A percentile compares a stretch with the other conserved stretches of the same genome.
These are phyloP conservation scores for Orbilia blumenaviensis DNA, from an alignment of 2,329 filamentous ascomycete genomes.

Conservation along the genomic window DNA sequence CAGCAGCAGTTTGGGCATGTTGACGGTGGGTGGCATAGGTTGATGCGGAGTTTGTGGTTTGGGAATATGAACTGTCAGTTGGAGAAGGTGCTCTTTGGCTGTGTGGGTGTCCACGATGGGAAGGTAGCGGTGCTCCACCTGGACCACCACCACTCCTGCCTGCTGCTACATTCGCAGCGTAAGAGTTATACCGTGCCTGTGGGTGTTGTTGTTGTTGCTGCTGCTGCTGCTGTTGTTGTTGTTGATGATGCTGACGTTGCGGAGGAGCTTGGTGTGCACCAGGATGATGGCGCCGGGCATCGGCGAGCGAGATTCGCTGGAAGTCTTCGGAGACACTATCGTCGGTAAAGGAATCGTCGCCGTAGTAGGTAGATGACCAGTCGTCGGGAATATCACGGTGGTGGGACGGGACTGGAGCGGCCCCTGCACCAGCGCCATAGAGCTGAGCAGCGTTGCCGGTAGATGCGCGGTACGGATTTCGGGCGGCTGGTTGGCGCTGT, in stretches of 20 bases:
- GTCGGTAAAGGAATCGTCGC: constrained; percentile 44
- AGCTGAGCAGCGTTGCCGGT: constrained; percentile 29
- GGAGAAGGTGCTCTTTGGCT: constrained; percentile 33
- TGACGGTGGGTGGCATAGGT: constrained; percentile 23
- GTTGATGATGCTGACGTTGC: constrained; percentile 6
- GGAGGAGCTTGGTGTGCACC: background rate
- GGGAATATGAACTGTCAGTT: constrained; percentile 44
- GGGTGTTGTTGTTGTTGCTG: constrained; percentile 10
- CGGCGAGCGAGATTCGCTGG: constrained; percentile 31
- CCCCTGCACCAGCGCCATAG: constrained; percentile 19
- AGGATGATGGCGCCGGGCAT: background rate
- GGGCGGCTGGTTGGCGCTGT: constrained; percentile 24
- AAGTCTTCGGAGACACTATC: constrained; percentile 52
- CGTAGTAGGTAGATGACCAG: constrained; percentile 46
- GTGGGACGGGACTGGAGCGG: background rate
- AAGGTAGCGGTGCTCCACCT: background rate
- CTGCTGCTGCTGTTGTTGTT: background rate
- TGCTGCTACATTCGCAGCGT: constrained; percentile 41
- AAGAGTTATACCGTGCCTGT: constrained; percentile 33
- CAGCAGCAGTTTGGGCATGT: constrained; percentile 28
- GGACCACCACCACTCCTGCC: constrained; percentile 12
- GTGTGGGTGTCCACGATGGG: constrained; percentile 18
- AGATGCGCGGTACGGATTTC: constrained; percentile 42
- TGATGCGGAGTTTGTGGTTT: constrained; percentile 42
- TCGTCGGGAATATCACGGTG: constrained; percentile 42